Base-by-base conservation (phyloP, 2,329 filamentous ascomycete genomes). In the Colletotrichum sp. region DNA sequence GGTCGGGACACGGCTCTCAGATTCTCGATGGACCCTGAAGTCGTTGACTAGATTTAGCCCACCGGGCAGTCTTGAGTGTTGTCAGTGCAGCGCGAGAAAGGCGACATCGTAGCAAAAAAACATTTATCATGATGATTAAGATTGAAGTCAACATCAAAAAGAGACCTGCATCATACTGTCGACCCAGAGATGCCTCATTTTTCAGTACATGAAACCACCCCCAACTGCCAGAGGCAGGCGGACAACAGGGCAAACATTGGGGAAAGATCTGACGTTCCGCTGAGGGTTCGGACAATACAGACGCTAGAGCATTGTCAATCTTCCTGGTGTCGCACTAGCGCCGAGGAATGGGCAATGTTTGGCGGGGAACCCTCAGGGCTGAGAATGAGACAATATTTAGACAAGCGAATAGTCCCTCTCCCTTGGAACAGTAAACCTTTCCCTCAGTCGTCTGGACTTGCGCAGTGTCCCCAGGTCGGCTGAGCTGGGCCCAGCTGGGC, bases 271-370 rank as follows among this genome's bases (percentile, higher is more conserved):
- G 39, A 44, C 32, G 26, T 32, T 55, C 64, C 34, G 28, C 24
- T 44, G 28, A 15, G 64, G 21, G 16, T 59, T 34, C 70, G 64
- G 65, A 69, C 57, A 74, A 65, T 60, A 24, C 21, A 64, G 21
- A 44, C 64, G 74, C 74, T 68, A 76, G 65, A 73, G 36, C 57
- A 49, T 69, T 74, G 36, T 24, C 64, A 60, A 26, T 26, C 32
- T 15, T 24, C n/a, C 13, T 62, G 39, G 64, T 66, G 44, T 60
- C 62, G 71, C 65, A 39, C 65, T 74, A 76, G 32, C 32, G 62
- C 24, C 39, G n/a, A 72, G 55, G 49, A 44, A 44, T 39, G n/a
- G 68, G 39, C 62, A 24, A 30, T 62, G 62, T 39, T 18, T 30
- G 39, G 39, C 21, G 55, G 21, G 28, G 59, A 24, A 7, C 32